Conservation (phyloP, 306 rosid genomes). For the Gleditsia sinensis region DNA sequence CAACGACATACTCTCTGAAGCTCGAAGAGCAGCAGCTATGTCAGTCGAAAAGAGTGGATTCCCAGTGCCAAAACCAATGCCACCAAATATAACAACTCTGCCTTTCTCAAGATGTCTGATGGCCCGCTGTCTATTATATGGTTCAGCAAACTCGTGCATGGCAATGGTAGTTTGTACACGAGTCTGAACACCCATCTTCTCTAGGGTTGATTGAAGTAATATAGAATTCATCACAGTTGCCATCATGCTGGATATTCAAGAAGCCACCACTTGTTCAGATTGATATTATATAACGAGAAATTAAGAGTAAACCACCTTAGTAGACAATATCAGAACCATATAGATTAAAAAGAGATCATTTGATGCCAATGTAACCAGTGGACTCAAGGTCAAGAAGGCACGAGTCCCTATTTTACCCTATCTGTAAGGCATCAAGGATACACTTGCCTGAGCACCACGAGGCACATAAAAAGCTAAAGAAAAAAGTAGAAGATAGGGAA, state of each 20-base stretch:
- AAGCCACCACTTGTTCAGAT: slow-evolving; percentile 29
- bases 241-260: slow-evolving; percentile 56
- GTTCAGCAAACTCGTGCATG: slow-evolving; percentile 66
- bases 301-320: slow-evolving; percentile 12
- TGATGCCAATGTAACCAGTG: background rate
- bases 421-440: slow-evolving; percentile 31
- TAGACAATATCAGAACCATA: slow-evolving; percentile 23
- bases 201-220: slow-evolving; percentile 67
- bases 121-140: slow-evolving; percentile 69
- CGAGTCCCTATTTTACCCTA: slow-evolving; percentile 6
- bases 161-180: slow-evolving; percentile 61
- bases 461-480: slow-evolving; percentile 19
- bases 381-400: slow-evolving; percentile 15
- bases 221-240: slow-evolving; percentile 72
- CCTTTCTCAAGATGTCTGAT: slow-evolving; percentile 80
- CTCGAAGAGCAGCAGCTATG: slow-evolving; percentile 65
- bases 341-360: slow-evolving; percentile 6
- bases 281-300: slow-evolving; percentile 24
- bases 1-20: slow-evolving; percentile 55
- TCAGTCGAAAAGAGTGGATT: slow-evolving; percentile 60
- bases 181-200: slow-evolving; percentile 71
- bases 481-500: background rate
- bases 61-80: slow-evolving; percentile 61
- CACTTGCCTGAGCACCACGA: slow-evolving; percentile 17
- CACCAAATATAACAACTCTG: slow-evolving; percentile 72